phyloP scores from a whole-genome alignment of 2,329 filamentous ascomycete species.

The Phymatotrichopsis omnivora region DNA sequence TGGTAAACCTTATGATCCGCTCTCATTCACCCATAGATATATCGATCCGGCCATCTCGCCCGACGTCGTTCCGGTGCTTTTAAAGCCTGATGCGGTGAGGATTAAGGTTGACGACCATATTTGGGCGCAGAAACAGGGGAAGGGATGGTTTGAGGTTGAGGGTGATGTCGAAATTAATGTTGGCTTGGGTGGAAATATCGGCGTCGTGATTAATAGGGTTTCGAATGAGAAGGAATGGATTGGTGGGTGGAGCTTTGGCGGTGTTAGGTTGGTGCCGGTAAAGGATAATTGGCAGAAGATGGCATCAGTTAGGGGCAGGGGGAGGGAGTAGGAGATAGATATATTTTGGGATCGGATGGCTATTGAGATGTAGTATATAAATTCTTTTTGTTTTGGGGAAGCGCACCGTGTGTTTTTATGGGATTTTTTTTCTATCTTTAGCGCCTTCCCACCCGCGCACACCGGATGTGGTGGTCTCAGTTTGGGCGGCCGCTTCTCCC shows the following conservation, averaged over 20 bases:
- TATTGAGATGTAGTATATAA: too few species aligned
- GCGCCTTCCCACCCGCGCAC: too few species aligned
- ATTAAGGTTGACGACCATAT: constrained; percentile 16
- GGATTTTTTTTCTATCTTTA: too few species aligned
- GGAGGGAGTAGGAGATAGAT: too few species aligned
- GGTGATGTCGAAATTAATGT: constrained; percentile 12
- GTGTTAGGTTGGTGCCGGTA: constrained; percentile 18
- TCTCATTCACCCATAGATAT: constrained; percentile 13
- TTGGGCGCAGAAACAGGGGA: not conserved
- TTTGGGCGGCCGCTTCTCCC: too few species aligned
- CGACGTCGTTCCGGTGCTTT: constrained; percentile 9
- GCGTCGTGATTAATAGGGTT: constrained; percentile 10
- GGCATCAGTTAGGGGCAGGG: too few species aligned
- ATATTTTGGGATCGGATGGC: too few species aligned
- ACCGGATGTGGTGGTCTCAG: too few species aligned
- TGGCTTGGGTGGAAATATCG: constrained; percentile 9
- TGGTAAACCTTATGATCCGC: constrained; percentile 16
- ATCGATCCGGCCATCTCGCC: constrained; percentile 16
- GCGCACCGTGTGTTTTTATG: too few species aligned
- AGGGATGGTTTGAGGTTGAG: constrained; percentile 17
- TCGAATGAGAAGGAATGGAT: constrained; percentile 10
- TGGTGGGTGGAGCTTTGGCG: constrained; percentile 20
- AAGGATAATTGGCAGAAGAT: too few species aligned
- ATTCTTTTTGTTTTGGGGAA: too few species aligned
- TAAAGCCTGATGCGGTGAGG: constrained; percentile 15